Base-by-base conservation (phyloP, 257 asterid species). In the Solanum okadae region DNA sequence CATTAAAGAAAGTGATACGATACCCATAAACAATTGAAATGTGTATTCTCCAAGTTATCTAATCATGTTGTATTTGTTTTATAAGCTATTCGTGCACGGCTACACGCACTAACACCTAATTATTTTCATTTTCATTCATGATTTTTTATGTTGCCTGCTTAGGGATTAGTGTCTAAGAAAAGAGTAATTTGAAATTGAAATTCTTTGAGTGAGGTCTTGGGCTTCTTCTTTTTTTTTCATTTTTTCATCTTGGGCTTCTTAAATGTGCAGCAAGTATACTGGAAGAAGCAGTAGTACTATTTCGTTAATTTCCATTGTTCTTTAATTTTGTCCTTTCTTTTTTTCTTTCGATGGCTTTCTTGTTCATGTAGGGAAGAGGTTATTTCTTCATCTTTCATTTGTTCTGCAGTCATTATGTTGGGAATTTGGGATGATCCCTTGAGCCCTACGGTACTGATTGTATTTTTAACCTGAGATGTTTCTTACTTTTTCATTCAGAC, bases 401-500 rank as follows among this genome's bases (percentile, higher is more conserved):
- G 63, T 78, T 42, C 15, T 78, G 23, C 63, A 8, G 37, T 78
- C 84, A 78, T 1, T 42, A 78, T 8, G 8, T 46, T 11, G n/a
- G n/a, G 63, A 77, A 40, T 40, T 78, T 25, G 84, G 12, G 61
- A 13, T 78, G 84, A 15, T 78, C 63, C 34, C n/a, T 27, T 5
- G 65, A 42, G 85, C 25, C 38, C 38, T n/a, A 42, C 8, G 16
- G 85, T 42, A 31, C 1, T 78, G 8, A 25, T 0, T 42, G 37
- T 42, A 25, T 25, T 14, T 38, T 79, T 79, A 25, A 79, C 4
- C 86, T 29, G 29, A 82, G 29, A 38, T 79, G 63, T 29, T 72
- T 91, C 44, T 44, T 75, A 61, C 33, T 83, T 35, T 78, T 79
- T 78, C 46, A 49, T 61, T 86, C 90, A 94, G 98, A 85, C 93